These are phyloP conservation scores for Gnomoniopsis sp. DNA, from an alignment of 2,329 filamentous ascomycete genomes.

Conservation along the genomic window DNA sequence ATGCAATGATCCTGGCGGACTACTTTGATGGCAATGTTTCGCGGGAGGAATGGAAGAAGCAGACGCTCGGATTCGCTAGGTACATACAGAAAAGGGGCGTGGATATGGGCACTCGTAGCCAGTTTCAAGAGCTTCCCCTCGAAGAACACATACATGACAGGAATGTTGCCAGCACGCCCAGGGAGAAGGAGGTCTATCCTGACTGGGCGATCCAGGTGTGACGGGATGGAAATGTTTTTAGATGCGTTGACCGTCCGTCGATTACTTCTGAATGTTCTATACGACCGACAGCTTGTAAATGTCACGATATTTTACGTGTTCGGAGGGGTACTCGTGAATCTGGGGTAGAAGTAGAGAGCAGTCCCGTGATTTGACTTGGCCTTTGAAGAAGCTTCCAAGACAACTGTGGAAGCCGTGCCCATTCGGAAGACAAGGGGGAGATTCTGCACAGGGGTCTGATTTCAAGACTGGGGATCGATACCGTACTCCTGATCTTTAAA, in stretches of 20 bases:
- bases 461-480: no score
- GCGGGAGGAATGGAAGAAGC: constrained; percentile 30
- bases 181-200: constrained; percentile 21
- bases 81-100: constrained; percentile 32
- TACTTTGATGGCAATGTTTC: constrained; percentile 29
- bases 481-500: no score
- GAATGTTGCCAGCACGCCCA: constrained; percentile 29
- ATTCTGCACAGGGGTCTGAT: no score
- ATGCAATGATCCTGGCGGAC: constrained; percentile 28
- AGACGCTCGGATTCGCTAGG: constrained; percentile 32
- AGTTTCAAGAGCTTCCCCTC: constrained; percentile 28
- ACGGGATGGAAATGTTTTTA: not conserved
- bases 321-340: no score
- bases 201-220: not conserved
- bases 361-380: no score
- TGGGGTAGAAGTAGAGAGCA: no score
- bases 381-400: no score
- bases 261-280: no score
- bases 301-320: no score
- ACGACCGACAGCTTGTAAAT: not conserved
- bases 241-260: no score
- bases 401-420: no score
- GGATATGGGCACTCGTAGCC: constrained; percentile 33
- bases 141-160: constrained; percentile 32
- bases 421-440: no score